Evolutionary conservation across 2,329 filamentous ascomycete genomes (phyloP).

Genomic region (Ceratocystis lukuohia): DNA sequence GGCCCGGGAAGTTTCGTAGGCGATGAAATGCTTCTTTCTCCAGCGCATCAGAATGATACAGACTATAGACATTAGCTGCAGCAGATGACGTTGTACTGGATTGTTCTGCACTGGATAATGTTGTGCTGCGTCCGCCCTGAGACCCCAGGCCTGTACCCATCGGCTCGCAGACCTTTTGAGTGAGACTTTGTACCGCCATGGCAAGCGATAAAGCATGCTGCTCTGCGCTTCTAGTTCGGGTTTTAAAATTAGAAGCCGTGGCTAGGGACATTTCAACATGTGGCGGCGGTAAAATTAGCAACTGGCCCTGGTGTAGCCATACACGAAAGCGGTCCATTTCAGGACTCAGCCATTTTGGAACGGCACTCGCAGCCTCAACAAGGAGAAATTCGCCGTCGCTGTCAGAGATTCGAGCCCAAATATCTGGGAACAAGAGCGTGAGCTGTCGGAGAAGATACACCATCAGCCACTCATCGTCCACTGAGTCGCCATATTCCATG

Average conservation of each 20-base stretch:
- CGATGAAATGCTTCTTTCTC: constrained; percentile 87
- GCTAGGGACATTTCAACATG: constrained; percentile 37
- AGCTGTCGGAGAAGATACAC: constrained; percentile 79
- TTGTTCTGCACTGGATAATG: too few species aligned
- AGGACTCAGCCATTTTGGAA: constrained; percentile 84
- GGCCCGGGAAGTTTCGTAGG: constrained; percentile 65
- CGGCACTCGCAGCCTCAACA: constrained; percentile 76
- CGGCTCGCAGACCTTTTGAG: background rate
- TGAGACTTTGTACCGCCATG: constrained; percentile 1
- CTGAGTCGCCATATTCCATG: constrained; percentile 83
- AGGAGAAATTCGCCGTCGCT: constrained; percentile 91
- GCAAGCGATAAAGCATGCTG: background rate
- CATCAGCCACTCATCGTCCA: constrained; percentile 95
- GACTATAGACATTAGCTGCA: constrained; percentile 20
- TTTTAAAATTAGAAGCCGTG: background rate
- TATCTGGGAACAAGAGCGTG: constrained; percentile 53
- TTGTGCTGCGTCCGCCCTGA: background rate
- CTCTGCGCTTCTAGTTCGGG: background rate
- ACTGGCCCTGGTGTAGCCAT: constrained; percentile 69
- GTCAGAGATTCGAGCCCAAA: constrained; percentile 76
- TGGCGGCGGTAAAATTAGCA: constrained; percentile 56
- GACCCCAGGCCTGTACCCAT: background rate
- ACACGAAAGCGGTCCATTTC: constrained; percentile 78
- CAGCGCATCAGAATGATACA: constrained; percentile 60
- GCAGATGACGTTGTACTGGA: background rate